A percentile compares a stretch with the other conserved stretches of the same genome.
These are phyloP conservation scores for Cubamyces sp. DNA, from an alignment of 768 basidiomycete species.

Conservation along the genomic window DNA sequence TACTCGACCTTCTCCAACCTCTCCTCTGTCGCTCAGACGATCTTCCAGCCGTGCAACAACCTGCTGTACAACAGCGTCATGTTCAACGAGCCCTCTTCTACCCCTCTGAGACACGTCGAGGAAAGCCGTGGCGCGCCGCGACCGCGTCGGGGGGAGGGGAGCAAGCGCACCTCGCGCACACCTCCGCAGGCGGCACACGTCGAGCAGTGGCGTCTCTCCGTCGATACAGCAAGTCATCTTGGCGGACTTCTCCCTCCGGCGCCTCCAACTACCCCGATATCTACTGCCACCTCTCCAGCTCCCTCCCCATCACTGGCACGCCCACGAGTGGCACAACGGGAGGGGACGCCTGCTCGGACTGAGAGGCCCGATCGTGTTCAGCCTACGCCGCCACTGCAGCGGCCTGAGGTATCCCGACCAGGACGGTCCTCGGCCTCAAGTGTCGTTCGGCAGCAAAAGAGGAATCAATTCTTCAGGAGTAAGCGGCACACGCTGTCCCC, in stretches of 20 bases:
- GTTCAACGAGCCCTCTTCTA: background rate
- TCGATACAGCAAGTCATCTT: background rate
- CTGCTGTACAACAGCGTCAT: background rate
- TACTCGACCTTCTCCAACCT: slow-evolving; percentile 1
- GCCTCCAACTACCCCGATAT: slow-evolving; percentile 16
- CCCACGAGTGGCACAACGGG: background rate
- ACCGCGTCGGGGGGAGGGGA: background rate
- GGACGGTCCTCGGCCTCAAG: background rate
- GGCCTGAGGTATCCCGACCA: background rate
- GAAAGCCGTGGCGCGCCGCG: background rate
- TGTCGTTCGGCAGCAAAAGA: slow-evolving; percentile 4
- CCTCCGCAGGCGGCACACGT: slow-evolving; percentile 5
- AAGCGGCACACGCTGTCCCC: background rate
- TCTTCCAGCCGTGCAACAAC: slow-evolving; percentile 12
- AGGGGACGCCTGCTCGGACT: background rate
- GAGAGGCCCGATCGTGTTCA: background rate
- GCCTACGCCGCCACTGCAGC: background rate
- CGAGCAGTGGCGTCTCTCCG: slow-evolving; percentile 11
- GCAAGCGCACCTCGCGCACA: background rate
- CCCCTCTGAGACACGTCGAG: background rate
- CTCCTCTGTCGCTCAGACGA: slow-evolving; percentile 1
- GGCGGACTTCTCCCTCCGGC: slow-evolving; percentile 7
- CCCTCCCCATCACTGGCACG: background rate
- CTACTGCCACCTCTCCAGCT: background rate
- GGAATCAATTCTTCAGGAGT: slow-evolving; percentile 26